These are phyloP conservation scores for Leucosporidium creatinivorum DNA, from an alignment of 768 basidiomycete genomes.

Conservation along the genomic window DNA sequence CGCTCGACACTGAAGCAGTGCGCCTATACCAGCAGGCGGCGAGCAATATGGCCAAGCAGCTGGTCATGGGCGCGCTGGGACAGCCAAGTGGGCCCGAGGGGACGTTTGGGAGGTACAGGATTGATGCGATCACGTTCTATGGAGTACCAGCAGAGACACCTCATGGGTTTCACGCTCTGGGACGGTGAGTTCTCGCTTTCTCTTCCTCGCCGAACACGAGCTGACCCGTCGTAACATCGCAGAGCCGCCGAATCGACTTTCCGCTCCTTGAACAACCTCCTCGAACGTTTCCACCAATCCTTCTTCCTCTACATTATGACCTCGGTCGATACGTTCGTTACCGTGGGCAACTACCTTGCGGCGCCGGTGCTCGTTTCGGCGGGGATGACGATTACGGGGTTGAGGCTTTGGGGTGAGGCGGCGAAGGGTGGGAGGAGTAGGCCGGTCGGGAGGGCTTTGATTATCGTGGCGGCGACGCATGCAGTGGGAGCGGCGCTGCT, in stretches of 20 bases:
- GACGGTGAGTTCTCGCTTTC: slow-evolving; percentile 53
- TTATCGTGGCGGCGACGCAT: slow-evolving; percentile 1
- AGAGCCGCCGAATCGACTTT: slow-evolving; percentile 81
- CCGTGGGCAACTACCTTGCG: slow-evolving; percentile 85
- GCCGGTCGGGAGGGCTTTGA: neutral
- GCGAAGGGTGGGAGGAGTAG: slow-evolving; percentile 43
- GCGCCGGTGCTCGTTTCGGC: slow-evolving; percentile 76
- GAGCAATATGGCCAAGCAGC: slow-evolving; percentile 61
- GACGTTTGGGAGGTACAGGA: slow-evolving; percentile 83
- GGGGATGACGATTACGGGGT: slow-evolving; percentile 75
- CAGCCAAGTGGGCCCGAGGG: slow-evolving; percentile 81
- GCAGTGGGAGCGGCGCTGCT: slow-evolving; percentile 14
- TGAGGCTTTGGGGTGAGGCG: slow-evolving; percentile 59
- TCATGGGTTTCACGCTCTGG: slow-evolving; percentile 89
- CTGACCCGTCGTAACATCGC: neutral
- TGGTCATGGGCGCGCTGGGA: slow-evolving; percentile 69
- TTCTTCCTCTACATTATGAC: slow-evolving; percentile 92
- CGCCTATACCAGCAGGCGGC: slow-evolving; percentile 46
- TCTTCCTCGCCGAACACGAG: neutral
- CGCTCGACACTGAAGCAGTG: neutral
- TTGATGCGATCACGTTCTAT: slow-evolving; percentile 87
- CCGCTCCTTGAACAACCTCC: slow-evolving; percentile 82
- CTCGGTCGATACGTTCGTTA: slow-evolving; percentile 60
- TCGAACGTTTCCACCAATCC: slow-evolving; percentile 93
- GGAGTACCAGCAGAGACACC: slow-evolving; percentile 81